Evolutionary conservation across 192 early-diverging fungal genomes (phyloP), one percentile per base, ranked within the genome.

Genomic region (Podila horticola): DNA sequence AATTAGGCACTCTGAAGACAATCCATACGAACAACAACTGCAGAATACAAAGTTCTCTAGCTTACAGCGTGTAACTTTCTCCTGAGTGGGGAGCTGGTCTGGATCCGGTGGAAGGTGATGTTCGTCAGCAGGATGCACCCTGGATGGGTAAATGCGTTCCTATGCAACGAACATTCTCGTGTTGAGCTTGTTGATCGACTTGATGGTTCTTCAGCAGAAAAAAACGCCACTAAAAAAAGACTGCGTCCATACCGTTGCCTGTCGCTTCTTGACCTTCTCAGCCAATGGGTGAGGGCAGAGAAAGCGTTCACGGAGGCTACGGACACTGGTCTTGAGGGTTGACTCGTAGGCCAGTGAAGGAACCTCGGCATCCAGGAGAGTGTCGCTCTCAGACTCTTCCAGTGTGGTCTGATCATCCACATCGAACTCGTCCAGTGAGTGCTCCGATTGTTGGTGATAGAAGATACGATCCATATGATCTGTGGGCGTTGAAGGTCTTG

Each of bases 101-200:
- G 71, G 77, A 36, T 73, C 55, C 15, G 41, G 71, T 5, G 71
- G 77, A 4, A 81, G 77, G 22, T 67, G 29, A 48, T 81, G 77
- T 24, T 31, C 30, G 31, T 81, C 66, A 20, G 28, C 67, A 4
- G 77, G 77, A 30, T 81, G 77, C 4, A 81, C 31, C 4, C 77
- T 26, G 4, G 64, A 57, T 20, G 77, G 77, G 20, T 73, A 66
- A 0, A 72, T 31, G 29, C 77, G 71, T 33, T 45, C 34, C 77
- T 81, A 57, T 26, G 22, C 29, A 11, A 34, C 8, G 13, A 11
- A 3, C 13, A 64, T 28, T 3, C 0, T 17, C 22, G 20, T 24
- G 48, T 38, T 10, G 63, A 29, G 28, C 33, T 9, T 38, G 7
- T 24, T 13, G n/a, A 38, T 20, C 45, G 19, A 41, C 10, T 8